These are phyloP conservation scores for Stropharia rugosoannulata DNA, from an alignment of 768 basidiomycete species.

Conservation along the genomic window DNA sequence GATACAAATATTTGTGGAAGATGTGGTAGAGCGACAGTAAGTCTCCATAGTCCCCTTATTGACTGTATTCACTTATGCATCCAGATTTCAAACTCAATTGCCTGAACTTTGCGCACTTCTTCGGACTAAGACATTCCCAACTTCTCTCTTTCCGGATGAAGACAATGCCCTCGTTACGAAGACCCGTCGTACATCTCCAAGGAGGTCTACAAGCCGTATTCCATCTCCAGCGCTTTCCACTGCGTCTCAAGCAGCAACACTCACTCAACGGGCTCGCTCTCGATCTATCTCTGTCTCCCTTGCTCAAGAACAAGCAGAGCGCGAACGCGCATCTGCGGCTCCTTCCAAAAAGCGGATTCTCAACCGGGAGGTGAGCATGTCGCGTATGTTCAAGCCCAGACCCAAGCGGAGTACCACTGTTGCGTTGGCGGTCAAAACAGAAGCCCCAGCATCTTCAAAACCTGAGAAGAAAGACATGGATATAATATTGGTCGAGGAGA, in stretches of 20 bases:
- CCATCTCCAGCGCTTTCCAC: conserved; percentile 29
- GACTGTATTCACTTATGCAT: background rate
- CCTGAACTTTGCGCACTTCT: conserved; percentile 58
- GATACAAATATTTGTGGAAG: conserved; percentile 72
- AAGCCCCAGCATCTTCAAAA: background rate
- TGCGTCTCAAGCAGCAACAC: conserved; percentile 10
- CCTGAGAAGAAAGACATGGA: conserved; percentile 18
- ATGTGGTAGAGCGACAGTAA: conserved; percentile 64
- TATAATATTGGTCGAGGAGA: conserved; percentile 6
- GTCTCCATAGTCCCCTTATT: conserved; percentile 18
- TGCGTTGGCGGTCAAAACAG: conserved; percentile 12
- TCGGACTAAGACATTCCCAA: conserved; percentile 64
- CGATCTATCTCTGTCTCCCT: conserved; percentile 71
- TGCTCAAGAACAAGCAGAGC: conserved; percentile 56
- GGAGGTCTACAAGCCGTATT: conserved; percentile 26
- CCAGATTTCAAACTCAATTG: conserved; percentile 55
- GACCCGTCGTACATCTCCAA: conserved; percentile 15
- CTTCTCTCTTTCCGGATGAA: conserved; percentile 58
- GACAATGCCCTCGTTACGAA: conserved; percentile 15
- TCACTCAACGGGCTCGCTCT: conserved; percentile 42
- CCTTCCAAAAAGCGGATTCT: conserved; percentile 51
- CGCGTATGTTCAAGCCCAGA: conserved; percentile 59
- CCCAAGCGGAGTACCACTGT: conserved; percentile 21
- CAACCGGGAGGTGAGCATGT: conserved; percentile 79
- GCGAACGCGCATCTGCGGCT: conserved; percentile 32